phyloP scores from a whole-genome alignment of 345 rosid species.

The Eucalyptus virginea region DNA sequence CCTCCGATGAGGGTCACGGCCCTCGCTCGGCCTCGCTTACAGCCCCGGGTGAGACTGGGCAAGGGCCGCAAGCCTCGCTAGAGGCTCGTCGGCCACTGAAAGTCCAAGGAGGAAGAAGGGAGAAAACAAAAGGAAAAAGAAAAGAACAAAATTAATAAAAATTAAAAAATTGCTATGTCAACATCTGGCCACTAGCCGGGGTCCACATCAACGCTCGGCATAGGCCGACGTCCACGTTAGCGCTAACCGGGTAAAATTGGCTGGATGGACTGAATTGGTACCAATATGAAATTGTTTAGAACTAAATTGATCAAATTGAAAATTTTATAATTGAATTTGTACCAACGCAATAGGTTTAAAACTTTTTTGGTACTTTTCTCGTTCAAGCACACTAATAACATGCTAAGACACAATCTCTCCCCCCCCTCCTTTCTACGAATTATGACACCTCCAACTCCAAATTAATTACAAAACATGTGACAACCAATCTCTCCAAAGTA shows the following conservation, averaged over 20 bases:
- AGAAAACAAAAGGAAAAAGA: too few relatives aligned
- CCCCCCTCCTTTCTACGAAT: too few relatives aligned
- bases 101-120: too few relatives aligned
- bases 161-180: too few relatives aligned
- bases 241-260: accelerated
- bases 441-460: neutral
- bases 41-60: accelerated
- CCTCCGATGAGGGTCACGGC: accelerated
- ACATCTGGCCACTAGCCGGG: accelerated
- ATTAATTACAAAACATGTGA: too few relatives aligned
- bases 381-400: too few relatives aligned
- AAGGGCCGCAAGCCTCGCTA: accelerated
- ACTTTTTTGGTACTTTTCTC: too few relatives aligned
- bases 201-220: accelerated
- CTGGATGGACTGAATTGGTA: accelerated
- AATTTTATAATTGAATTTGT: accelerated
- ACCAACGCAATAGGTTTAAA: accelerated
- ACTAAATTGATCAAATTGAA: accelerated
- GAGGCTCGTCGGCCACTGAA: accelerated
- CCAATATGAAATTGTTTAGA: accelerated
- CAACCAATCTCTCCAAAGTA: neutral
- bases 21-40: accelerated
- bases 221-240: accelerated
- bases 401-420: too few relatives aligned
- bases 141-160: too few relatives aligned